phyloP scores from a whole-genome alignment of 768 basidiomycete species.

The Pleurotus tuoliensis region DNA sequence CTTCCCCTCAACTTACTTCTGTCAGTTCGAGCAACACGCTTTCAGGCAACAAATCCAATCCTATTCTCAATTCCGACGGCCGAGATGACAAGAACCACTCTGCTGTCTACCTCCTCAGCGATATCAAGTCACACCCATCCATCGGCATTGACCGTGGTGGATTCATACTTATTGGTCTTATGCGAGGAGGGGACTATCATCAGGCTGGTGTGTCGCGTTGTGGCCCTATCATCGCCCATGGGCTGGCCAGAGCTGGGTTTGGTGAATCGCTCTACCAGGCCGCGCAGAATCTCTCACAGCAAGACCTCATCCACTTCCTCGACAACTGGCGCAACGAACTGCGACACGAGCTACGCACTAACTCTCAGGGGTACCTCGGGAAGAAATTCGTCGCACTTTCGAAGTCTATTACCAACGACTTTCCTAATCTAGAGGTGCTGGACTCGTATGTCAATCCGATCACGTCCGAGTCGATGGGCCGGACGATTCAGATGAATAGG shows the following conservation, averaged over 20 bases:
- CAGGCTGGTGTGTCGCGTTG: slow-evolving; percentile 65
- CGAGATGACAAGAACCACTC: slow-evolving; percentile 73
- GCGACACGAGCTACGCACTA: slow-evolving; percentile 61
- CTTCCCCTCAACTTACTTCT: slow-evolving; percentile 10
- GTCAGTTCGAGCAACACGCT: slow-evolving; percentile 66
- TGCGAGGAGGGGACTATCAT: slow-evolving; percentile 91
- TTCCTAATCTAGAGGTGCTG: slow-evolving; percentile 73
- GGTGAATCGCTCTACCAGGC: slow-evolving; percentile 66
- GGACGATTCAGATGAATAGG: slow-evolving; percentile 29
- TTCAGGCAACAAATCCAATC: slow-evolving; percentile 65
- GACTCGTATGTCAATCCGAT: slow-evolving; percentile 76
- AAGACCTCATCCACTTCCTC: slow-evolving; percentile 50
- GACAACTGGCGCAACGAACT: slow-evolving; percentile 60
- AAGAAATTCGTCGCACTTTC: slow-evolving; percentile 65
- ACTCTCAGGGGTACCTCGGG: slow-evolving; percentile 59
- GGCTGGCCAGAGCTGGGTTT: slow-evolving; percentile 77
- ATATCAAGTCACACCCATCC: slow-evolving; percentile 37
- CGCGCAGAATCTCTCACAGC: slow-evolving; percentile 41
- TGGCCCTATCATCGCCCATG: slow-evolving; percentile 69
- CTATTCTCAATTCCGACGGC: slow-evolving; percentile 60
- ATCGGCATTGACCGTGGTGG: slow-evolving; percentile 53
- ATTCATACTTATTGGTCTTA: slow-evolving; percentile 76
- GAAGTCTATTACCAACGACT: slow-evolving; percentile 55
- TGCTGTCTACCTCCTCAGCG: slow-evolving; percentile 35
- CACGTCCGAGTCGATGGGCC: slow-evolving; percentile 60